phyloP scores from a whole-genome alignment of 2,329 filamentous ascomycete species.

The Trichoderma sp. region DNA sequence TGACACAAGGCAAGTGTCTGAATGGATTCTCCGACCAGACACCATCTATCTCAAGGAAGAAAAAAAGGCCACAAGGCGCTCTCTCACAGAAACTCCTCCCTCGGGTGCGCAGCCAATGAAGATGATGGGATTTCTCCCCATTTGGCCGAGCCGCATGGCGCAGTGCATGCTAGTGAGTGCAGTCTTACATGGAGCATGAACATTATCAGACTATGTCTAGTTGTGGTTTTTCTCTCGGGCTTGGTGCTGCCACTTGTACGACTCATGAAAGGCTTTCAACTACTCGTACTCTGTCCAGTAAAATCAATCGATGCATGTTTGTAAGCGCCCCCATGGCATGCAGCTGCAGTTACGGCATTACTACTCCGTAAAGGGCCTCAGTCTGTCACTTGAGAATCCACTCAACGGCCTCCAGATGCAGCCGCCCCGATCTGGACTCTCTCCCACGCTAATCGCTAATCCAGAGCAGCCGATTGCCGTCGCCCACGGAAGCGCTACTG shows the following conservation, averaged over 20 bases:
- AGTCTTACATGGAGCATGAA: not conserved
- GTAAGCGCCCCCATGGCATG: not conserved
- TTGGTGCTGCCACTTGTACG: not conserved
- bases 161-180: not conserved
- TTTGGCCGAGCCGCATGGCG: not conserved
- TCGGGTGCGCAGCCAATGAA: not conserved
- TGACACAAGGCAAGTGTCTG: not conserved
- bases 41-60: not conserved
- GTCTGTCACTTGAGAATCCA: not conserved
- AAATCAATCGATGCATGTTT: not conserved
- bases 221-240: not conserved
- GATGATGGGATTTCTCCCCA: not conserved
- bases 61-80: not conserved
- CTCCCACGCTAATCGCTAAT: not conserved
- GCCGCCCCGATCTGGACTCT: not conserved
- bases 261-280: not conserved
- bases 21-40: not conserved
- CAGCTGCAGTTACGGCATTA: not conserved
- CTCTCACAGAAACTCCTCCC: not conserved
- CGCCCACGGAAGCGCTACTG: constrained; percentile 1
- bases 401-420: not conserved
- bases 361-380: not conserved
- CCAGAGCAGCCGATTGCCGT: constrained; percentile 3
- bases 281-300: not conserved
- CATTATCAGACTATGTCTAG: not conserved